phyloP scores from a whole-genome alignment of 352 stramenopile genomes.

The Aphanomyces invadans region DNA sequence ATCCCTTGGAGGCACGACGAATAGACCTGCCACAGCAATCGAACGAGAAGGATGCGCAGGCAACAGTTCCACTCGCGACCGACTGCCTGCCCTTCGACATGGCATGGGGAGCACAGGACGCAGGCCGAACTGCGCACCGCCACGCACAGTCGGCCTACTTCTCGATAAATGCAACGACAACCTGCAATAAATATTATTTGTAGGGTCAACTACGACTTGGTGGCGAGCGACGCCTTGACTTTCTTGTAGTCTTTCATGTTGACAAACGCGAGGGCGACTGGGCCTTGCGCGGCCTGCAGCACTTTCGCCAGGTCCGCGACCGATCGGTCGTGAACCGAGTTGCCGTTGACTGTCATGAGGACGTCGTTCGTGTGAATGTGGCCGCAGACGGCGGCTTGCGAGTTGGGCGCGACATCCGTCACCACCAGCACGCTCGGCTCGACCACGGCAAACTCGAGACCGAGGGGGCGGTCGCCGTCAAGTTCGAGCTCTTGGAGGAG shows the following conservation, averaged over 20 bases:
- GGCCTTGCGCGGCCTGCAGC: slow-evolving; percentile 53
- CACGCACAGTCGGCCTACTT: too few species aligned
- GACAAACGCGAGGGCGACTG: slow-evolving; percentile 73
- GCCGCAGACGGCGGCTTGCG: slow-evolving; percentile 58
- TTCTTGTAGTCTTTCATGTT: slow-evolving; percentile 60
- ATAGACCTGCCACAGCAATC: too few species aligned
- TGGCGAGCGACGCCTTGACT: not conserved
- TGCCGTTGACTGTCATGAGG: slow-evolving; percentile 69
- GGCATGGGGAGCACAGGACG: too few species aligned
- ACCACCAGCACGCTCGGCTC: slow-evolving; percentile 52
- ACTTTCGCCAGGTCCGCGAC: slow-evolving; percentile 67
- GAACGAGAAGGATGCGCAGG: too few species aligned
- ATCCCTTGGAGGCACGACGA: too few species aligned
- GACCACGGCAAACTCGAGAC: slow-evolving; percentile 68
- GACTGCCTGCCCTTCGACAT: too few species aligned
- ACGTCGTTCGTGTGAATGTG: slow-evolving; percentile 58
- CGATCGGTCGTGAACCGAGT: slow-evolving; percentile 76
- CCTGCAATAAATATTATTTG: not conserved
- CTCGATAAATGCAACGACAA: too few species aligned
- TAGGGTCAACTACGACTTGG: not conserved
- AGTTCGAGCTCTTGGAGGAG: slow-evolving; percentile 75
- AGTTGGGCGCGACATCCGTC: slow-evolving; percentile 39
- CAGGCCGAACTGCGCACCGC: too few species aligned
- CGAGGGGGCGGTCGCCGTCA: slow-evolving; percentile 54
- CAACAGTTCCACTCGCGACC: too few species aligned